Percentiles rank a stretch among this genome's conserved stretches.
Evolutionary conservation across 2,329 filamentous ascomycete genomes (phyloP).

Genomic region (Pyricularia grisea): DNA sequence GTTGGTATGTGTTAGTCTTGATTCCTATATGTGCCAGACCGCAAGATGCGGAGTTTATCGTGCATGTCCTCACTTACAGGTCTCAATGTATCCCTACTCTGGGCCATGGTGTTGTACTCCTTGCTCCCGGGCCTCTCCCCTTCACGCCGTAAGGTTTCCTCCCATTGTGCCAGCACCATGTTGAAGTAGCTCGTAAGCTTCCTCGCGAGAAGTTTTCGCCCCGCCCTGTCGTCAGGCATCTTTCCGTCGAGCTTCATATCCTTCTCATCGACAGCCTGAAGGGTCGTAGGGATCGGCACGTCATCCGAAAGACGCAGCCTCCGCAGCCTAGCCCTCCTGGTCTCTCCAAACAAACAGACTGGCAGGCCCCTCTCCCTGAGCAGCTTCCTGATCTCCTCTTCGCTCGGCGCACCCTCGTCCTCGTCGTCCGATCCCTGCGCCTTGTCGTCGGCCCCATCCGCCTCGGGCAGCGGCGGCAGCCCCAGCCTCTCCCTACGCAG

Average conservation of each 20-base stretch:
- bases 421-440: conserved; percentile 24
- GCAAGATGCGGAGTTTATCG: background rate
- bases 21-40: background rate
- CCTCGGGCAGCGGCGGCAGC: conserved; percentile 58
- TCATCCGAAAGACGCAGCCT: conserved; percentile 62
- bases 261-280: conserved; percentile 70
- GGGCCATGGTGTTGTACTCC: conserved; percentile 74
- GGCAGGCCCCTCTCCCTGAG: conserved; percentile 69
- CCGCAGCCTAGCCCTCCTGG: conserved; percentile 56
- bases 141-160: conserved; percentile 62
- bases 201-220: conserved; percentile 64
- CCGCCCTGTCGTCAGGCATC: conserved; percentile 53
- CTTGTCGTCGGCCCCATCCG: conserved; percentile 10
- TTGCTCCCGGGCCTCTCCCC: conserved; percentile 67
- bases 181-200: conserved; percentile 94
- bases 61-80: conserved; percentile 39
- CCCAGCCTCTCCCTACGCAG: conserved; percentile 67
- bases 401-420: conserved; percentile 44
- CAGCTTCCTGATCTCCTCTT: conserved; percentile 59
- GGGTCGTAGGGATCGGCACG: conserved; percentile 78
- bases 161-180: conserved; percentile 88
- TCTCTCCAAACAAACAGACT: conserved; percentile 70
- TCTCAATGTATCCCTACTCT: conserved; percentile 78
- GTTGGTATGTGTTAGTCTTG: background rate
- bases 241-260: conserved; percentile 74